A percentile compares a stretch with the other conserved stretches of the same genome.
phyloP scores from a whole-genome alignment of 2,329 filamentous ascomycete genomes.

The Nemania sp. region DNA sequence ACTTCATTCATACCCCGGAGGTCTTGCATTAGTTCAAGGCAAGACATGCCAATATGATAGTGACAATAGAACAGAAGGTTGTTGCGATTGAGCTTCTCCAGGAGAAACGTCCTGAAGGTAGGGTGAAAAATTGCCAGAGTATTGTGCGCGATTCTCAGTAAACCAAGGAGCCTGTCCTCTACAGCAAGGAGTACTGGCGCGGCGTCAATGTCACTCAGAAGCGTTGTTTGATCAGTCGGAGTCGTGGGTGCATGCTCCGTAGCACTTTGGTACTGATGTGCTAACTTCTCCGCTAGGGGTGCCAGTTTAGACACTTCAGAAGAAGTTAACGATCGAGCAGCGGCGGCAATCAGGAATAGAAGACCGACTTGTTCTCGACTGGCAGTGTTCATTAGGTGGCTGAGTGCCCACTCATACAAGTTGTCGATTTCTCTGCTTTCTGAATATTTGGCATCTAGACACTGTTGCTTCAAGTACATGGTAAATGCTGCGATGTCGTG shows the following conservation, averaged over 20 bases:
- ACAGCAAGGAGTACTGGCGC: no score
- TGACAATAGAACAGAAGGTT: background rate
- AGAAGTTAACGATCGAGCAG: background rate
- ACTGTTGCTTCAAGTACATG: background rate
- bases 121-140: background rate
- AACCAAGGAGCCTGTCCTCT: background rate
- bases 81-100: background rate
- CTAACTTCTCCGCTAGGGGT: background rate
- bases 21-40: background rate
- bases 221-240: background rate
- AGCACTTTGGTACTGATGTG: background rate
- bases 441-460: background rate
- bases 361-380: background rate
- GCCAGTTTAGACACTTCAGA: background rate
- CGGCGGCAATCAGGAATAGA: background rate
- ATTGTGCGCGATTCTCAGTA: background rate
- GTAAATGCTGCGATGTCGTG: background rate
- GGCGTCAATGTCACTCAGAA: background rate
- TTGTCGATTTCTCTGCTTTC: background rate
- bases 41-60: background rate
- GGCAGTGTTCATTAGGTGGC: background rate
- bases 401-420: background rate
- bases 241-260: no score
- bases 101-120: background rate
- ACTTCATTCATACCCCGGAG: background rate